These are phyloP conservation scores for Colletotrichum musicola DNA, from an alignment of 2,329 filamentous ascomycete genomes.

Conservation along the genomic window DNA sequence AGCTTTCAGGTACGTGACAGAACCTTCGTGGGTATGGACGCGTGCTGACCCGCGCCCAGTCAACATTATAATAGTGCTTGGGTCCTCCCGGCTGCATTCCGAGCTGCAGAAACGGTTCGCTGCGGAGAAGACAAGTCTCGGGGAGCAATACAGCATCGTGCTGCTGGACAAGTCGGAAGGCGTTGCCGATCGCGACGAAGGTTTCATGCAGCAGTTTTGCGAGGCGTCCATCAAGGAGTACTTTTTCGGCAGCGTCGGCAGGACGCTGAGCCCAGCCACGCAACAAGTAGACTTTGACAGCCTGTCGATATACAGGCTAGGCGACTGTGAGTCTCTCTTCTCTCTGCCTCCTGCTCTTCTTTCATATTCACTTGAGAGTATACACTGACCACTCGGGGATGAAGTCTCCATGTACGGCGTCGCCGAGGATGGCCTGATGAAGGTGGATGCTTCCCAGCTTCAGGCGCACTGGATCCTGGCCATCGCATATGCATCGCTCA, in stretches of 20 bases:
- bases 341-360: not conserved
- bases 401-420: slow-evolving; percentile 48
- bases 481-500: slow-evolving; percentile 81
- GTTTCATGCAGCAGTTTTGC: slow-evolving; percentile 78
- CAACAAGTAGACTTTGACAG: slow-evolving; percentile 84
- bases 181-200: slow-evolving; percentile 80
- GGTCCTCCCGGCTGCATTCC: slow-evolving; percentile 80
- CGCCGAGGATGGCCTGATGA: slow-evolving; percentile 65
- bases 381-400: slow-evolving; percentile 9
- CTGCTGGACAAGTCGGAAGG: slow-evolving; percentile 88
- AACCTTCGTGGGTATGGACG: not conserved
- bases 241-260: slow-evolving; percentile 87
- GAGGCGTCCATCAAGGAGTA: slow-evolving; percentile 89
- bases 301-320: slow-evolving; percentile 78
- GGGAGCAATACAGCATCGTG: slow-evolving; percentile 80
- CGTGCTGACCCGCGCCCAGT: slow-evolving; percentile 65
- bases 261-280: slow-evolving; percentile 87
- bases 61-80: slow-evolving; percentile 85
- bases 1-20: slow-evolving; percentile 60
- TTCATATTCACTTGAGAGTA: not conserved
- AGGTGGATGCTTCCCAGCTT: slow-evolving; percentile 72
- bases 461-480: slow-evolving; percentile 88
- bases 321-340: slow-evolving; percentile 62
- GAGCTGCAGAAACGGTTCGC: slow-evolving; percentile 80
- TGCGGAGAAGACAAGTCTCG: slow-evolving; percentile 64